These are phyloP conservation scores for Saccharomyces hybrid DNA, from an alignment of 1,139 yeast genomes.

Conservation along the genomic window DNA sequence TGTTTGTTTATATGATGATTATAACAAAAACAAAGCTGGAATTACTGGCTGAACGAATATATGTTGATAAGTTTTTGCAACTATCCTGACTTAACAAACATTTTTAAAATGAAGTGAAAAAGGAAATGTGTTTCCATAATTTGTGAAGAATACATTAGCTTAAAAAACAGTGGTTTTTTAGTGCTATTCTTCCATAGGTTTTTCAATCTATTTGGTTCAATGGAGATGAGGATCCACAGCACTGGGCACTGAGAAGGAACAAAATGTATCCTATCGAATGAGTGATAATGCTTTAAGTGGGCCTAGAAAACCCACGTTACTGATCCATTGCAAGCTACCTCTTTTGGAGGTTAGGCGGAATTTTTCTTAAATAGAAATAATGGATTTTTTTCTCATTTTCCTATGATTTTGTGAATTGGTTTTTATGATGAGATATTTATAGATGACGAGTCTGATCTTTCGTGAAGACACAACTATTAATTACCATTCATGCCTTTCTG, in stretches of 20 bases:
- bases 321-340: slow-evolving; percentile 40
- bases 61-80: slow-evolving; percentile 87
- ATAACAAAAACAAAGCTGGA: slow-evolving; percentile 93
- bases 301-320: slow-evolving; percentile 99
- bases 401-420: not conserved
- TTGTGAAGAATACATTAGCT: slow-evolving; percentile 10
- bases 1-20: slow-evolving; percentile 51
- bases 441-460: slow-evolving; percentile 99
- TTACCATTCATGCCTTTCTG: slow-evolving; percentile 98
- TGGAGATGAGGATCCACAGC: slow-evolving; percentile 84
- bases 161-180: slow-evolving; percentile 22
- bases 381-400: slow-evolving; percentile 1
- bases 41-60: slow-evolving; percentile 90
- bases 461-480: slow-evolving; percentile 78
- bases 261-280: slow-evolving; percentile 38
- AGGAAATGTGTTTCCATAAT: not conserved
- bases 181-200: slow-evolving; percentile 3
- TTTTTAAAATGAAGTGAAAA: not conserved
- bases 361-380: not conserved
- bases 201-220: slow-evolving; percentile 12
- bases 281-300: slow-evolving; percentile 95
- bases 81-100: slow-evolving; percentile 38
- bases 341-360: slow-evolving; percentile 2
- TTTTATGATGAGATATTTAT: slow-evolving; percentile 56
- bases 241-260: slow-evolving; percentile 92